Conservation (phyloP, 129 eudicot genomes). For the Lonicera japonica region DNA sequence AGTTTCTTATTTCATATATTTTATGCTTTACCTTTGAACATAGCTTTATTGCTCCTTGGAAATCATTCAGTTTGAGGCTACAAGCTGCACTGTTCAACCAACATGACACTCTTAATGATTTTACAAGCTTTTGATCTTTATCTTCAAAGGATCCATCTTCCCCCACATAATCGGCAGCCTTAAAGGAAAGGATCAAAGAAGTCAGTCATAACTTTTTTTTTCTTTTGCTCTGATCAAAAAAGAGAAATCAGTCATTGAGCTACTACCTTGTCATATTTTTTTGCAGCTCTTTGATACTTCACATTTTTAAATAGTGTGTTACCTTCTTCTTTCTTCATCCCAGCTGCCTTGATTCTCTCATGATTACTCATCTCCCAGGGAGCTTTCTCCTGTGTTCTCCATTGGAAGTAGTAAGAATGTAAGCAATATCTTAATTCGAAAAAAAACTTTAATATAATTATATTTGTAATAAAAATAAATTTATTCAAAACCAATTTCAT, state of each 20-base stretch:
- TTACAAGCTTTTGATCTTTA: slow-evolving; percentile 37
- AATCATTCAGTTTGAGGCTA: slow-evolving; percentile 41
- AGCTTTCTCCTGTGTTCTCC: slow-evolving; percentile 43
- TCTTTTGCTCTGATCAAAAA: neutral
- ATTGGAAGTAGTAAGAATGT: neutral
- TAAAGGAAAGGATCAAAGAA: slow-evolving; percentile 5
- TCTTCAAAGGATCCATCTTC: slow-evolving; percentile 46
- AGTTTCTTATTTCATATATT: too few species aligned
- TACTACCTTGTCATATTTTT: slow-evolving; percentile 64
- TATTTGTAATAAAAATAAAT: too few species aligned
- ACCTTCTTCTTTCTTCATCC: slow-evolving; percentile 61
- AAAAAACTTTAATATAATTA: too few species aligned
- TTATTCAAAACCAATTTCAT: too few species aligned
- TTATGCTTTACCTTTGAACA: slow-evolving; percentile 54
- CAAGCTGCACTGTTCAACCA: slow-evolving; percentile 75
- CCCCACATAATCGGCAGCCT: slow-evolving; percentile 54
- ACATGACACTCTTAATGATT: slow-evolving; percentile 52
- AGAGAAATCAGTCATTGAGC: neutral
- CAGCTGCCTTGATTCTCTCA: slow-evolving; percentile 54
- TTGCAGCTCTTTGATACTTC: slow-evolving; percentile 60
- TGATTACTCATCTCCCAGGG: slow-evolving; percentile 57
- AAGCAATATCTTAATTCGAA: too few species aligned
- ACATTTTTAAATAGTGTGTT: slow-evolving; percentile 48
- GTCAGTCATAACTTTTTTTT: neutral
- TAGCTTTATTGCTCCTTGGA: slow-evolving; percentile 38